Conservation (phyloP, 148 eudicot genomes). For the Diospyros lotus region DNA sequence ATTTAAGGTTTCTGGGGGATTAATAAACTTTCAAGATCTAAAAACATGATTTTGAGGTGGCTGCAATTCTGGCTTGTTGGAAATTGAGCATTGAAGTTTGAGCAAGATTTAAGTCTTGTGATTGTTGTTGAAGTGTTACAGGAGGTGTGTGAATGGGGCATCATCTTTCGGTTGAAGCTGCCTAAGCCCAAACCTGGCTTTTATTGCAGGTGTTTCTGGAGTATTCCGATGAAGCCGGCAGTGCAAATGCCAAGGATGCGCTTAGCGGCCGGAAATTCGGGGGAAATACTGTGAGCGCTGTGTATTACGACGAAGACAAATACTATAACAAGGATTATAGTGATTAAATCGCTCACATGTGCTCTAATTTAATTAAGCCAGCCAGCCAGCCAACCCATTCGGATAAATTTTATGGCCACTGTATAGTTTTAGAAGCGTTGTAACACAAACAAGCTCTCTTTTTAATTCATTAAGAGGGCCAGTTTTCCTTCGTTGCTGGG, state of each 20-base stretch:
- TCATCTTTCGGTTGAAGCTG: neutral
- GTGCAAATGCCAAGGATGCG: slow-evolving; percentile 59
- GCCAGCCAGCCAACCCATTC: too few relatives aligned
- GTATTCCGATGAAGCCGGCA: slow-evolving; percentile 44
- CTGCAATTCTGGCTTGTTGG: neutral
- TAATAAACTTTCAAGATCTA: neutral
- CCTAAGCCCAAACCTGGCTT: neutral
- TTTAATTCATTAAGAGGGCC: too few relatives aligned
- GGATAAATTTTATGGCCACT: too few relatives aligned
- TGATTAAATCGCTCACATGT: slow-evolving; percentile 16
- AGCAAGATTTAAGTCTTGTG: too few relatives aligned
- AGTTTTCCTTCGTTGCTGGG: too few relatives aligned
- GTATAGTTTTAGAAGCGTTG: too few relatives aligned
- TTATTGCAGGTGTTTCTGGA: slow-evolving; percentile 71
- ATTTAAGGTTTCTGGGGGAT: neutral
- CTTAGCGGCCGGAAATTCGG: slow-evolving; percentile 80
- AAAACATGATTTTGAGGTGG: neutral
- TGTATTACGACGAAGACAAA: slow-evolving; percentile 71
- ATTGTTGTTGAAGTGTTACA: too few relatives aligned
- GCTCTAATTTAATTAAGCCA: too few relatives aligned
- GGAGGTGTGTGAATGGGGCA: too few relatives aligned
- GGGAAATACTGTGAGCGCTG: slow-evolving; percentile 64
- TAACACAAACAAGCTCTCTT: too few relatives aligned
- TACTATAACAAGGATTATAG: slow-evolving; percentile 47
- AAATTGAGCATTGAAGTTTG: neutral